These are phyloP conservation scores for Lentinula lateritia DNA, from an alignment of 768 basidiomycete species.

Conservation along the genomic window DNA sequence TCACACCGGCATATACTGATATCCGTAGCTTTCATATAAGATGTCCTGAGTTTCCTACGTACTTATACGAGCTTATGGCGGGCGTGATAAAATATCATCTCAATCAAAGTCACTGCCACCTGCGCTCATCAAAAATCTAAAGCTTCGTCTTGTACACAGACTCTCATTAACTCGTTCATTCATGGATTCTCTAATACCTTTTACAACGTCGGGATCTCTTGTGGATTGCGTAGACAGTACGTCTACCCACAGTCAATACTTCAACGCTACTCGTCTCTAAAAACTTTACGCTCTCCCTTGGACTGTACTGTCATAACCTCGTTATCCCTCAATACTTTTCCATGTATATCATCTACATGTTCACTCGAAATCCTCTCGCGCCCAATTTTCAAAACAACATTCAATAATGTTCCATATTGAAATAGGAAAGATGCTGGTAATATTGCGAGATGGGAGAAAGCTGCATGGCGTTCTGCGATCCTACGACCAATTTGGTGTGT, in stretches of 20 bases:
- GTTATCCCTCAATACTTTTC: constrained; percentile 6
- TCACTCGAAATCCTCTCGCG: constrained; percentile 3
- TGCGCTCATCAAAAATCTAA: not conserved
- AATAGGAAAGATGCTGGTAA: constrained; percentile 96
- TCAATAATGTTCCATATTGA: not conserved
- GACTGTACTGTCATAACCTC: not conserved
- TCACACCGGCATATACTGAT: no score
- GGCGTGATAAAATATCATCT: no score
- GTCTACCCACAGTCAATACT: constrained; percentile 59
- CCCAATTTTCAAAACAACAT: not conserved
- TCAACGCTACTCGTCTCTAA: constrained; percentile 32
- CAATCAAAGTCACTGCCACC: no score
- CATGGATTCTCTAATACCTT: constrained; percentile 97
- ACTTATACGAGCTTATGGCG: no score
- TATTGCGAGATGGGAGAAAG: constrained; percentile 94
- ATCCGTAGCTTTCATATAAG: no score
- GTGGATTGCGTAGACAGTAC: constrained; percentile 99
- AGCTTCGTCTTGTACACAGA: not conserved
- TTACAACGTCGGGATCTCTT: constrained; percentile 97
- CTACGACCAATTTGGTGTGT: constrained; percentile 95
- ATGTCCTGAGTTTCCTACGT: no score
- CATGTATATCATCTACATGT: constrained; percentile 15
- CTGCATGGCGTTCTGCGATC: constrained; percentile 93
- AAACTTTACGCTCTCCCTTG: constrained; percentile 14
- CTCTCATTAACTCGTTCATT: not conserved